Evolutionary conservation across 441 rosid genomes (phyloP), one percentile per base, ranked within the genome.

Genomic region (Mallotus japonicus): DNA sequence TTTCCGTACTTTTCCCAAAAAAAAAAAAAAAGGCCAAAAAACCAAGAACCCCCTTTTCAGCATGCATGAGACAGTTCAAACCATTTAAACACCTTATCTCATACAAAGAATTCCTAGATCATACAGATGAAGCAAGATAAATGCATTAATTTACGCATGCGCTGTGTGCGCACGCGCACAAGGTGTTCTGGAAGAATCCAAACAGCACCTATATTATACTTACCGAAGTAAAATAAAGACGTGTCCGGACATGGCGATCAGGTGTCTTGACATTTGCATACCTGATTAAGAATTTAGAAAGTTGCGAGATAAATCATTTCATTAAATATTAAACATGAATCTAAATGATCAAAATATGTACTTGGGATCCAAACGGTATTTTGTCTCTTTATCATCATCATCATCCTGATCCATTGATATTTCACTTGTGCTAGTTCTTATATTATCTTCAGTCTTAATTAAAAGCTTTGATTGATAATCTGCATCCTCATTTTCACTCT

Each of bases 351-450:
- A 55, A 44, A 9, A 69, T 55, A 67, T 50, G 73, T 73, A 93
- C 98, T 92, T 90, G 47, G 99, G 99, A 85, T 96, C 99, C 82
- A 96, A 79, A 58, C 99, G 97, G 82, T 96, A 96, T 86, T 96
- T 80, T 80, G 91, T 92, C 83, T 93, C 99, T 76, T 91, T 92
- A 75, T 94, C 99, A 78, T 96, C 99, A 60, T 96, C 99, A 51
- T 96, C 99, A 28, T 94, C 98, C 62, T 88, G 95, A 75, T 89
- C 94, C 64, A 80, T 80, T 73, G 92, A 83, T 47, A 75, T 59
- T 4, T 96, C 99, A 67, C 95, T 83, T n/a, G 93, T 77, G 74
- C 89, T 87, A 60, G 90, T 77, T 79, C 93, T 82, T 87, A 89
- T 89, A 62, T 67, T 44, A 51, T 92, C 98, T 69, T 92, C 98